These are phyloP conservation scores for Malassezia arunalokei DNA, from an alignment of 1,284 basidiomycete genomes.

Conservation along the genomic window DNA sequence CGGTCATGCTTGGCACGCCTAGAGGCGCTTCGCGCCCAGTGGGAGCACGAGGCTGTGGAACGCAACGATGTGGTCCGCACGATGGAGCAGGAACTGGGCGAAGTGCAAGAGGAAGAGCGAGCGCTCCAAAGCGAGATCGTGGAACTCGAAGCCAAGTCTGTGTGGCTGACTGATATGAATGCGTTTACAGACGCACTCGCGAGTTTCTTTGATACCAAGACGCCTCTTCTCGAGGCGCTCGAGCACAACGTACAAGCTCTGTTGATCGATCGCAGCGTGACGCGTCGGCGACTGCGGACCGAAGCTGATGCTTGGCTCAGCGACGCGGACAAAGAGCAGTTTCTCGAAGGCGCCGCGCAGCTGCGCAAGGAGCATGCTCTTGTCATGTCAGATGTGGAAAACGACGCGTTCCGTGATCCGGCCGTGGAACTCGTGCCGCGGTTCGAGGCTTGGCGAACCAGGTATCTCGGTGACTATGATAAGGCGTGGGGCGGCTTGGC, in stretches of 20 bases:
- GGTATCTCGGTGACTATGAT: slow-evolving; percentile 29
- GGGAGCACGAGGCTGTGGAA: slow-evolving; percentile 19
- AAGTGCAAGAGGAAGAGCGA: slow-evolving; percentile 21
- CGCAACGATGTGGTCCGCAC: slow-evolving; percentile 16
- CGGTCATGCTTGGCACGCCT: slow-evolving; percentile 26
- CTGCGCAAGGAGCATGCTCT: slow-evolving; percentile 15
- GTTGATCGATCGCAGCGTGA: slow-evolving; percentile 15
- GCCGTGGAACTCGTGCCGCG: slow-evolving; percentile 22
- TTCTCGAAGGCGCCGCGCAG: neutral
- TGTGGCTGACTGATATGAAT: slow-evolving; percentile 38
- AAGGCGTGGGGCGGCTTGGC: slow-evolving; percentile 39
- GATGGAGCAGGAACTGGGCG: slow-evolving; percentile 13
- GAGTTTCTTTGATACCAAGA: slow-evolving; percentile 32
- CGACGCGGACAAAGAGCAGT: neutral
- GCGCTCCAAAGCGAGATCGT: slow-evolving; percentile 25
- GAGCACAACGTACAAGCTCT: slow-evolving; percentile 23
- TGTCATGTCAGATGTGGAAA: slow-evolving; percentile 28
- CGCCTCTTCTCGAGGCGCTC: slow-evolving; percentile 22
- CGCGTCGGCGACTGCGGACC: slow-evolving; percentile 16
- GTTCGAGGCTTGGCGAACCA: slow-evolving; percentile 26
- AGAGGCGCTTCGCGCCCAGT: slow-evolving; percentile 10
- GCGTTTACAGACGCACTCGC: slow-evolving; percentile 29
- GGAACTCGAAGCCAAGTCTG: slow-evolving; percentile 23
- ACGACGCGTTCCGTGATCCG: slow-evolving; percentile 27
- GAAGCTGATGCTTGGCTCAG: slow-evolving; percentile 7